Evolutionary conservation across 2,329 filamentous ascomycete species (phyloP).

Genomic region (Alternaria rosae): DNA sequence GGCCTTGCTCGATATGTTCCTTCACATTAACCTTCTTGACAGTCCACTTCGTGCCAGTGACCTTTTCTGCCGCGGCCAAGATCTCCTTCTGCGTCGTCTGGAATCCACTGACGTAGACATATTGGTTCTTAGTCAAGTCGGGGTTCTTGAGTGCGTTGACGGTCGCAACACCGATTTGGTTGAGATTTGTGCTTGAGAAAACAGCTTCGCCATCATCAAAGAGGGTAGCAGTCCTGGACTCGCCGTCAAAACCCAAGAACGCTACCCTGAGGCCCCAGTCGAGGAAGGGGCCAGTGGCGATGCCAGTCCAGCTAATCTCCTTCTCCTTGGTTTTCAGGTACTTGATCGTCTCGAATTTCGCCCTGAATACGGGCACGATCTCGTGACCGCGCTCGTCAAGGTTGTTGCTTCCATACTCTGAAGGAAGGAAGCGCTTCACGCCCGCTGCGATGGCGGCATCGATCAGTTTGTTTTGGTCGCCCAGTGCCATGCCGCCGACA

Average conservation of each 20-base stretch:
- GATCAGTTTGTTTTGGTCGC: slow-evolving; percentile 60
- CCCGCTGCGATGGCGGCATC: slow-evolving; percentile 67
- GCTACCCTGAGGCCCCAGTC: slow-evolving; percentile 64
- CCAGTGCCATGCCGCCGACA: slow-evolving; percentile 52
- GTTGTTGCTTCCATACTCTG: slow-evolving; percentile 63
- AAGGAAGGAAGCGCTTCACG: slow-evolving; percentile 68
- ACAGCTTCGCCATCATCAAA: slow-evolving; percentile 64
- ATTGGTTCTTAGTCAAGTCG: slow-evolving; percentile 64
- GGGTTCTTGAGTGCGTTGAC: slow-evolving; percentile 59
- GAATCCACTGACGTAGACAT: slow-evolving; percentile 66
- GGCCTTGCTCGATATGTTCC: slow-evolving; percentile 38
- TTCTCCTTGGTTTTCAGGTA: slow-evolving; percentile 60
- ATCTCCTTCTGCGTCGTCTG: slow-evolving; percentile 66
- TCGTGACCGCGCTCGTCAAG: slow-evolving; percentile 45
- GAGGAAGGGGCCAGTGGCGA: slow-evolving; percentile 61
- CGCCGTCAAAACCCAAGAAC: slow-evolving; percentile 61
- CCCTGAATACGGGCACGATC: slow-evolving; percentile 60
- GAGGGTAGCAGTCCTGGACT: slow-evolving; percentile 60
- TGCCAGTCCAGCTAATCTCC: slow-evolving; percentile 64
- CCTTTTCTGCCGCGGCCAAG: slow-evolving; percentile 60
- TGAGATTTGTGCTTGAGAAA: slow-evolving; percentile 61
- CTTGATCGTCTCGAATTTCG: slow-evolving; percentile 59
- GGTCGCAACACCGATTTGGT: slow-evolving; percentile 61
- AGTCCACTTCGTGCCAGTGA: slow-evolving; percentile 60
- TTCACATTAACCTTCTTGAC: slow-evolving; percentile 52